Percentiles rank a stretch among this genome's conserved stretches.
phyloP scores from a whole-genome alignment of 2,329 filamentous ascomycete species.

The Fusarium cyanostomum region DNA sequence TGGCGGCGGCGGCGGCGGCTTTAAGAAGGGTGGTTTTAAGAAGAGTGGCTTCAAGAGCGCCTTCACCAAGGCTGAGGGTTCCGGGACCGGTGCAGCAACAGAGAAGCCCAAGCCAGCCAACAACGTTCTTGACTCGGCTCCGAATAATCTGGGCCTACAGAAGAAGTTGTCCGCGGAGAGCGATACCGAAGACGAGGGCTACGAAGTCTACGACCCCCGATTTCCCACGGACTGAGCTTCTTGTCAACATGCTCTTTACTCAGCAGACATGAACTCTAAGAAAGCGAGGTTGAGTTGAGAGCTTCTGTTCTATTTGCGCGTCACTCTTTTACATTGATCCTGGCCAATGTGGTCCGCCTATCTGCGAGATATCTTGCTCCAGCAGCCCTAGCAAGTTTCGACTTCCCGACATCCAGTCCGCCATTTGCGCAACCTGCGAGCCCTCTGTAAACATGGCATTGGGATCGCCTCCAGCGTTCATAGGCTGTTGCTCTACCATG shows the following conservation, averaged over 20 bases:
- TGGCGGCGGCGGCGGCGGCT: conserved; percentile 56
- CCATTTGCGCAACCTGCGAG: conserved; percentile 58
- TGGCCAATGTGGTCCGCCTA: conserved; percentile 51
- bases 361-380: conserved; percentile 66
- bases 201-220: conserved; percentile 72
- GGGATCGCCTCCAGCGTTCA: conserved; percentile 24
- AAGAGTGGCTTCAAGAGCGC: conserved; percentile 86
- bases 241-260: not conserved
- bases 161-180: conserved; percentile 57
- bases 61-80: conserved; percentile 65
- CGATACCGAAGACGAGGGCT: conserved; percentile 75
- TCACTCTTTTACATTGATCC: conserved; percentile 31
- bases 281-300: not conserved
- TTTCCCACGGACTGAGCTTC: conserved; percentile 66
- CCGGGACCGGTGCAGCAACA: conserved; percentile 50
- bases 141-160: conserved; percentile 30
- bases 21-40: conserved; percentile 78
- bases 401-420: conserved; percentile 74
- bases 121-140: conserved; percentile 31
- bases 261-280: not conserved
- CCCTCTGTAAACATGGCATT: conserved; percentile 37
- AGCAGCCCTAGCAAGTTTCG: conserved; percentile 71
- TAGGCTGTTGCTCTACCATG: conserved; percentile 45
- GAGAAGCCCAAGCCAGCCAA: conserved; percentile 49
- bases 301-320: conserved; percentile 5